These are phyloP conservation scores for Pyrus communis DNA, from an alignment of 306 rosid genomes.

Conservation along the genomic window DNA sequence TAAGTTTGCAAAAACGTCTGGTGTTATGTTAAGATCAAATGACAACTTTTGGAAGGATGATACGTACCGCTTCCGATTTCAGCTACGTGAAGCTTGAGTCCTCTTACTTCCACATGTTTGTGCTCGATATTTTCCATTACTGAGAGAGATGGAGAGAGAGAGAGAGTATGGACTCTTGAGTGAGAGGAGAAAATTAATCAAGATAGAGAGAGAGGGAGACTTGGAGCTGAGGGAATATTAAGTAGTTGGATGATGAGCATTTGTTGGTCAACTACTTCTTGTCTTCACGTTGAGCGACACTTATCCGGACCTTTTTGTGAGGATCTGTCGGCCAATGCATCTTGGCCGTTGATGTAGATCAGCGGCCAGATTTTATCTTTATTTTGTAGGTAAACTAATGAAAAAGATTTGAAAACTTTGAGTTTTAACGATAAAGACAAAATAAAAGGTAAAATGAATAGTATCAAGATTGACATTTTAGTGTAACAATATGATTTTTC, in stretches of 20 bases:
- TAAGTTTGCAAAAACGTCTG: not conserved
- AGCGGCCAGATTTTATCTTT: too few species aligned
- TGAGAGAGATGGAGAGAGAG: not conserved
- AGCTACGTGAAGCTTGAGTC: slow-evolving; percentile 64
- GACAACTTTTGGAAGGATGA: not conserved
- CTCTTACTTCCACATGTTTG: slow-evolving; percentile 46
- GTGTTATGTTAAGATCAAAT: not conserved
- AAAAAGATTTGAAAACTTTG: too few species aligned
- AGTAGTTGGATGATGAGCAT: not conserved
- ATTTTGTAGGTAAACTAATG: too few species aligned
- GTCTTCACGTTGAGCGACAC: too few species aligned
- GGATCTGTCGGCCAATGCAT: too few species aligned
- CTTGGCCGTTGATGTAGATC: too few species aligned
- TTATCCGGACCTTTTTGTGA: rapidly evolving
- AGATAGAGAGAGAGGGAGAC: not conserved
- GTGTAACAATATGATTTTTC: too few species aligned
- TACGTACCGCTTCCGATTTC: slow-evolving; percentile 42
- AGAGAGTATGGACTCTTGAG: not conserved
- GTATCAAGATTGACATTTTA: too few species aligned
- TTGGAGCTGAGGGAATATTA: not conserved
- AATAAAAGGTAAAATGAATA: too few species aligned
- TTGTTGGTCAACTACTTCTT: too few species aligned
- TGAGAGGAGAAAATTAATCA: not conserved
- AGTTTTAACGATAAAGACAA: too few species aligned
- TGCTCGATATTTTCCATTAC: slow-evolving; percentile 54